phyloP scores from a whole-genome alignment of 495 filamentous ascomycete species.

The Jackrogersella multiformis region DNA sequence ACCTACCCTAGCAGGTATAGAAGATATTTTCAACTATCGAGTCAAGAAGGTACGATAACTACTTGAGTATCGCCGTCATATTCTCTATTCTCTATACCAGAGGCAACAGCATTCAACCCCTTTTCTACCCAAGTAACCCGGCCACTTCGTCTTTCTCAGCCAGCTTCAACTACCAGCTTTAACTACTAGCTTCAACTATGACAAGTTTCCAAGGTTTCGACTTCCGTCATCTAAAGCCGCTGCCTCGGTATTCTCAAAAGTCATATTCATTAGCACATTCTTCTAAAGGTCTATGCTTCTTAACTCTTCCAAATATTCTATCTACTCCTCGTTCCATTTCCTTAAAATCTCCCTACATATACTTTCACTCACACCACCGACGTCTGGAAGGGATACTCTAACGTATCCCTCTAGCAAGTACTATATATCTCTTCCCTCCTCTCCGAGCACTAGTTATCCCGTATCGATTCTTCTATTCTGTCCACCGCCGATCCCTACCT shows the following conservation, averaged over 20 bases:
- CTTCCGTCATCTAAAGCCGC: constrained; percentile 21
- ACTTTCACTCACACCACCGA: neutral
- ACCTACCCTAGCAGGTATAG: neutral
- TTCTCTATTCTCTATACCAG: neutral
- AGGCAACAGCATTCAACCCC: neutral
- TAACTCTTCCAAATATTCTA: constrained; percentile 9
- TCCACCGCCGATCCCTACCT: neutral
- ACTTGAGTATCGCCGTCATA: neutral
- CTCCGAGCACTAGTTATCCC: constrained; percentile 17
- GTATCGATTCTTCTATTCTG: constrained; percentile 14
- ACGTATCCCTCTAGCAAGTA: constrained; percentile 12
- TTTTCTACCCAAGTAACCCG: neutral
- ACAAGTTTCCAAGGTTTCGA: constrained; percentile 21
- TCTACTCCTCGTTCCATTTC: constrained; percentile 10
- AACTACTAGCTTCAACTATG: no score
- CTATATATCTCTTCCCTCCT: constrained; percentile 1
- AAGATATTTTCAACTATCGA: neutral
- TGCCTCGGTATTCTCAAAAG: constrained; percentile 6
- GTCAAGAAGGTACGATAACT: neutral
- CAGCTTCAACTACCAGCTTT: constrained; percentile 10
- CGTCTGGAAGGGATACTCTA: constrained; percentile 3
- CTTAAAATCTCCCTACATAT: constrained; percentile 27
- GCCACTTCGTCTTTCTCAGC: neutral
- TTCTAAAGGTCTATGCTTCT: constrained; percentile 15
- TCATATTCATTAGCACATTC: constrained; percentile 19